A percentile compares a stretch with the other conserved stretches of the same genome.
These are phyloP conservation scores for Geotrichum phurueaensis DNA, from an alignment of 1,139 yeast species.

Conservation along the genomic window DNA sequence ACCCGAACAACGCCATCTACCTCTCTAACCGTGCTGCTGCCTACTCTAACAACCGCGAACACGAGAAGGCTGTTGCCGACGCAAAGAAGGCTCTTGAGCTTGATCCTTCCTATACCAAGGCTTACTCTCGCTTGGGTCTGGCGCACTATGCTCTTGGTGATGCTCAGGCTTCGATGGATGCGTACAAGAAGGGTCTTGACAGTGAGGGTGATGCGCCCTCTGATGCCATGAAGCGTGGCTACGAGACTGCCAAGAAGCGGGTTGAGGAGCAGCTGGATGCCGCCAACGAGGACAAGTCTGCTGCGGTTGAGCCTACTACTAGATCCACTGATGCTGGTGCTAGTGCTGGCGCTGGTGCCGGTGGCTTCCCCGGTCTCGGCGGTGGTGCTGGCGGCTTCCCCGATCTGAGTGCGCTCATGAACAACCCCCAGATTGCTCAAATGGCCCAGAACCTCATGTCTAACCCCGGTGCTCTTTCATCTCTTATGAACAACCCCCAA, in stretches of 20 bases:
- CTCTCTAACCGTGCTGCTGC: slow-evolving; percentile 97
- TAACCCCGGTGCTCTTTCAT: slow-evolving; percentile 72
- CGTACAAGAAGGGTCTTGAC: slow-evolving; percentile 80
- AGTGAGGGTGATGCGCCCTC: slow-evolving; percentile 80
- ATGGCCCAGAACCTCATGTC: slow-evolving; percentile 93
- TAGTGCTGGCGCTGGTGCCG: slow-evolving; percentile 42
- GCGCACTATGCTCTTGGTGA: slow-evolving; percentile 89
- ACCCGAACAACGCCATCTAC: slow-evolving; percentile 73
- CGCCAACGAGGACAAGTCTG: slow-evolving; percentile 29
- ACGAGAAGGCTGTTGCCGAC: slow-evolving; percentile 73
- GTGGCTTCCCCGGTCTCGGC: slow-evolving; percentile 44
- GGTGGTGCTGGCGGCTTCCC: slow-evolving; percentile 69
- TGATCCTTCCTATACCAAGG: slow-evolving; percentile 80
- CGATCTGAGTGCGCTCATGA: slow-evolving; percentile 68
- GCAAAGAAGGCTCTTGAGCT: slow-evolving; percentile 74
- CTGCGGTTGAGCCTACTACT: slow-evolving; percentile 33
- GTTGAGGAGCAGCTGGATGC: slow-evolving; percentile 65
- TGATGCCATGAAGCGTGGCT: slow-evolving; percentile 89
- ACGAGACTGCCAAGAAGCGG: slow-evolving; percentile 84
- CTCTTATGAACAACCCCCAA: slow-evolving; percentile 71
- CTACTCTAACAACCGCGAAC: slow-evolving; percentile 68
- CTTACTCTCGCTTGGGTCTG: slow-evolving; percentile 90
- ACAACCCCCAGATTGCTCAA: slow-evolving; percentile 75
- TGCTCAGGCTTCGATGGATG: slow-evolving; percentile 81
- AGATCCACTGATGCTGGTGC: slow-evolving; percentile 22